Percentiles rank a stretch among this genome's conserved stretches.
phyloP scores from a whole-genome alignment of 2,329 filamentous ascomycete genomes.

The Teratosphaeria pseudoeucalypti region DNA sequence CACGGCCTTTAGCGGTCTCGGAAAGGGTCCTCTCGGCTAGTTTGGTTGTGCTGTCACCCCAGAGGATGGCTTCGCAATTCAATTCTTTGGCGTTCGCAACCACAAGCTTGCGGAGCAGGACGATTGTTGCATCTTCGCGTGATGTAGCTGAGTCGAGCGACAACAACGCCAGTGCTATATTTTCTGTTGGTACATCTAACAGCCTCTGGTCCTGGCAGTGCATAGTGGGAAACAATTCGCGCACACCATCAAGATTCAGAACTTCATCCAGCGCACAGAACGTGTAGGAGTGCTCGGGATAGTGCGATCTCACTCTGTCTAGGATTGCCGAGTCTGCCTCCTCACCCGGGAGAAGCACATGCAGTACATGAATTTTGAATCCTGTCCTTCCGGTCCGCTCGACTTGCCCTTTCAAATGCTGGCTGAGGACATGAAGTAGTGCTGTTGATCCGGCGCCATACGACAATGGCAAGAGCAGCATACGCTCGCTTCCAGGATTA shows the following conservation, averaged over 20 bases:
- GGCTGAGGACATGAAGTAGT: conserved; percentile 64
- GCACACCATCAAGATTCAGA: conserved; percentile 11
- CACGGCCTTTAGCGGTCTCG: conserved; percentile 84
- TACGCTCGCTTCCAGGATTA: conserved; percentile 35
- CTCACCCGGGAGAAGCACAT: conserved; percentile 21
- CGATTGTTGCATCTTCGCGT: conserved; percentile 59
- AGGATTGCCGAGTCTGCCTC: neutral
- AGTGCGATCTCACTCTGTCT: conserved; percentile 43
- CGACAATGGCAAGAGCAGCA: conserved; percentile 68
- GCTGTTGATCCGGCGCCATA: conserved; percentile 72
- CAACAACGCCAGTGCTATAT: conserved; percentile 1
- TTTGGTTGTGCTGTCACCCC: conserved; percentile 77
- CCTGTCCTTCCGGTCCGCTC: conserved; percentile 53
- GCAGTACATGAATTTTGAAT: conserved; percentile 54
- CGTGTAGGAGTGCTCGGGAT: conserved; percentile 56
- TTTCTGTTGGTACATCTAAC: neutral
- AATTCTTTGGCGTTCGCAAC: conserved; percentile 51
- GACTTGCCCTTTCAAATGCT: conserved; percentile 56
- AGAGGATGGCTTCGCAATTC: conserved; percentile 60
- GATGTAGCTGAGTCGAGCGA: conserved; percentile 51
- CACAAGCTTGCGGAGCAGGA: conserved; percentile 63
- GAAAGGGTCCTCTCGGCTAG: conserved; percentile 78
- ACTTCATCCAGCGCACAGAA: conserved; percentile 54
- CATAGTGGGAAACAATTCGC: neutral
- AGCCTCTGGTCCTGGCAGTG: neutral